Evolutionary conservation across 345 rosid genomes (phyloP).

Genomic region (Gossypium raimondii): DNA sequence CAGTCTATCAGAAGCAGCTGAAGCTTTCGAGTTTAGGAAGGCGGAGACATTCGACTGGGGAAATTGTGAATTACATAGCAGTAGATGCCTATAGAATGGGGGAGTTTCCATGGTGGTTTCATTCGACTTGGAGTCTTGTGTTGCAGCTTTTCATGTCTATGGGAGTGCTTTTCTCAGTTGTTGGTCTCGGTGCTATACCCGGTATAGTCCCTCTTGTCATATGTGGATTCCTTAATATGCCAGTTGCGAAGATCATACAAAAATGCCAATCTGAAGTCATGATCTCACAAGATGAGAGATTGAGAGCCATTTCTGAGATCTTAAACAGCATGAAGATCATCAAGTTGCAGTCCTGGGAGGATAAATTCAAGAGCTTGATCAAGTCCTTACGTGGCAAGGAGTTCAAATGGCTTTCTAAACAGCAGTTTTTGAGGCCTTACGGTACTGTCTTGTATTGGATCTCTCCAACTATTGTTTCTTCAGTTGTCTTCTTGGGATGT

Average conservation of each 20-base stretch:
- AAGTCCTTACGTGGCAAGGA: constrained; percentile 50
- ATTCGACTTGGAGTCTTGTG: constrained; percentile 44
- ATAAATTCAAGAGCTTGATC: constrained; percentile 55
- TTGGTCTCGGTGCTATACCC: constrained; percentile 58
- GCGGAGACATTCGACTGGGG: constrained; percentile 64
- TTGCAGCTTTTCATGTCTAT: constrained; percentile 53
- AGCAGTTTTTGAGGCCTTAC: constrained; percentile 46
- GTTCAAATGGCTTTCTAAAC: constrained; percentile 57
- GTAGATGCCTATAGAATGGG: constrained; percentile 85
- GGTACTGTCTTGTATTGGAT: constrained; percentile 58
- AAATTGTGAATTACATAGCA: constrained; percentile 66
- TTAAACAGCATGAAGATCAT: constrained; percentile 72
- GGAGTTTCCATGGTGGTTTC: constrained; percentile 78
- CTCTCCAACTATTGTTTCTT: constrained; percentile 65
- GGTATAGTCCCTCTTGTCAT: constrained; percentile 50
- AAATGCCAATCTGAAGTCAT: constrained; percentile 59
- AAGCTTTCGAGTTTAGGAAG: constrained; percentile 63
- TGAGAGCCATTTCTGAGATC: constrained; percentile 61
- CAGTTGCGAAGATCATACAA: constrained; percentile 52
- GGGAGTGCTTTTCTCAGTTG: constrained; percentile 46
- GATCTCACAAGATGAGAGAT: constrained; percentile 66
- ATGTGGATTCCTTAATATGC: constrained; percentile 47
- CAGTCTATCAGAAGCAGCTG: constrained; percentile 56
- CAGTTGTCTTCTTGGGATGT: constrained; percentile 62
- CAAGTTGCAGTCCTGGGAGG: constrained; percentile 83